Conservation (phyloP, 768 basidiomycete genomes). For the Roridomyces roridus region DNA sequence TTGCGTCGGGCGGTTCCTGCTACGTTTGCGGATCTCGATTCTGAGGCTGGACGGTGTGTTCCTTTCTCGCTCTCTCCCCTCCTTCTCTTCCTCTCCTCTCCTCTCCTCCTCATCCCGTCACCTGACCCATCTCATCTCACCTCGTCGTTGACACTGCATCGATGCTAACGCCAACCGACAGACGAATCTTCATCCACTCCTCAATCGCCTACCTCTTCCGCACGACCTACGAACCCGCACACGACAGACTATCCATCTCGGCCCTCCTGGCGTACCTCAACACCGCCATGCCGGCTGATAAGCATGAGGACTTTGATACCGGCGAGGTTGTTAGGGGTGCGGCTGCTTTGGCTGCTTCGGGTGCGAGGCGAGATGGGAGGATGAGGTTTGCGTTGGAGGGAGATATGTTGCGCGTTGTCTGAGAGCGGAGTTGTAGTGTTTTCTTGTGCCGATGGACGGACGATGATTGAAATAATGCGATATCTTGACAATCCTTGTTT, state of each 20-base stretch:
- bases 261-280: slow-evolving; percentile 75
- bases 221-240: slow-evolving; percentile 63
- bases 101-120: slow-evolving; percentile 2
- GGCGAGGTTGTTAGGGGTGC: slow-evolving; percentile 66
- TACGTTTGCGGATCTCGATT: slow-evolving; percentile 65
- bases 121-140: too few species aligned
- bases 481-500: too few species aligned
- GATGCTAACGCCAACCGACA: slow-evolving; percentile 30
- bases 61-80: slow-evolving; percentile 6
- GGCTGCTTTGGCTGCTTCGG: too few species aligned
- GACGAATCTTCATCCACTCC: slow-evolving; percentile 63
- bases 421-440: too few species aligned
- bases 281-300: slow-evolving; percentile 76
- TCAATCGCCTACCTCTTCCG: slow-evolving; percentile 70
- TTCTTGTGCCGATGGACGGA: too few species aligned
- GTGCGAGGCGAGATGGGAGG: too few species aligned
- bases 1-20: slow-evolving; percentile 38
- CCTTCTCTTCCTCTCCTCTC: slow-evolving; percentile 1
- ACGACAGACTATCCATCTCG: slow-evolving; percentile 75
- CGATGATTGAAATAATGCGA: too few species aligned
- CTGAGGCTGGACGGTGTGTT: slow-evolving; percentile 65
- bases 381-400: too few species aligned
- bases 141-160: too few species aligned
- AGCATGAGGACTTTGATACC: slow-evolving; percentile 84
- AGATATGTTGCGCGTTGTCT: too few species aligned